Percentiles rank a stretch among this genome's conserved stretches.
Conservation (phyloP, 306 rosid species). For the Quercus parvula region DNA sequence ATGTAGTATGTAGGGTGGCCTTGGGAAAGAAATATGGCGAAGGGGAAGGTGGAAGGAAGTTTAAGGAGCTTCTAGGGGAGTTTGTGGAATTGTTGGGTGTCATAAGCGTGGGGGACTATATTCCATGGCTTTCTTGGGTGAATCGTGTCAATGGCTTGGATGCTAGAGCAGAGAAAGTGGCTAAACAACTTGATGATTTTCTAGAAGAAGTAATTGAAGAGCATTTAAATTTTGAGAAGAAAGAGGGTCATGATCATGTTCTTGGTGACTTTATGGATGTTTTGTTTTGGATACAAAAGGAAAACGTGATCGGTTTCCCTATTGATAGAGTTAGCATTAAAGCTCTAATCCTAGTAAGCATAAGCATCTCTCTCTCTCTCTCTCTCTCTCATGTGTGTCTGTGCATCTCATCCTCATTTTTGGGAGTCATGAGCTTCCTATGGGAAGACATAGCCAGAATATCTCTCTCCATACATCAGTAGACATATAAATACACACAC, state of each 20-base stretch:
- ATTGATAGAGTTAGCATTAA: no score
- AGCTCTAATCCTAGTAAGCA: no score
- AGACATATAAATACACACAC: no score
- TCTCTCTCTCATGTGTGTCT: no score
- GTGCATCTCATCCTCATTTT: no score
- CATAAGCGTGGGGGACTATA: constrained; percentile 37
- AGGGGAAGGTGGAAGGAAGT: constrained; percentile 22
- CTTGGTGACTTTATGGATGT: no score
- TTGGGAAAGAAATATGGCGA: constrained; percentile 49
- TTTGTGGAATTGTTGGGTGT: constrained; percentile 32
- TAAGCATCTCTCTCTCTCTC: no score
- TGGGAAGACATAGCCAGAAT: background rate
- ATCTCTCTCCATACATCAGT: no score
- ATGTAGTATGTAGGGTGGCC: constrained; percentile 45
- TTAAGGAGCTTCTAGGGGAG: constrained; percentile 25
- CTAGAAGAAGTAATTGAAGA: constrained; percentile 45
- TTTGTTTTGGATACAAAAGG: no score
- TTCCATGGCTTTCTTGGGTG: constrained; percentile 58
- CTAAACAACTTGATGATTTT: constrained; percentile 39
- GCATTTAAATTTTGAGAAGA: constrained; percentile 14
- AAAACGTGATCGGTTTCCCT: no score
- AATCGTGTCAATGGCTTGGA: constrained; percentile 33
- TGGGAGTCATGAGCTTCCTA: constrained; percentile 11
- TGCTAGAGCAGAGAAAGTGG: constrained; percentile 30
- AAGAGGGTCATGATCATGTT: background rate